A percentile compares a stretch with the other conserved stretches of the same genome.
Conservation (phyloP, 139 green algal species). For the Gonium pectorale region DNA sequence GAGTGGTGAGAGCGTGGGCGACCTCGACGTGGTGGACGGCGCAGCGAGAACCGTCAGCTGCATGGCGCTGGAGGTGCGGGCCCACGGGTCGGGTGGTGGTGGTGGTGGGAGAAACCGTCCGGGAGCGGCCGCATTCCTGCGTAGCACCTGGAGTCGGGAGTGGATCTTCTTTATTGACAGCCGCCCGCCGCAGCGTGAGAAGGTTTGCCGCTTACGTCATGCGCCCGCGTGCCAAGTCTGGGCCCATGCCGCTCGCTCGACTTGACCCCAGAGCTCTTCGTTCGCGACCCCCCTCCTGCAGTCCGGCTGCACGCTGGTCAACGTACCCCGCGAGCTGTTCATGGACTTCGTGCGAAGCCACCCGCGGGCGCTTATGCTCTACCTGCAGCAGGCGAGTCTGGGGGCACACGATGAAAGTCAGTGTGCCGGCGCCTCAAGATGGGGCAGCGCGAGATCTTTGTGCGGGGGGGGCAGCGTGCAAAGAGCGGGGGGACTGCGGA, state of each 20-base stretch:
- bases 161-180: too few relatives aligned
- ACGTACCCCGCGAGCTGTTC: constrained; percentile 75
- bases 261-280: too few relatives aligned
- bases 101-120: background rate
- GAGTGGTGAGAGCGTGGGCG: constrained; percentile 79
- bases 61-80: constrained; percentile 77
- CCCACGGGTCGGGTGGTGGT: constrained; percentile 60
- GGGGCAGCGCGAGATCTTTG: too few relatives aligned
- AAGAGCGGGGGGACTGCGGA: too few relatives aligned
- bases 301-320: constrained; percentile 48
- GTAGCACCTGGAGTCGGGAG: too few relatives aligned
- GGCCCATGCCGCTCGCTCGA: too few relatives aligned
- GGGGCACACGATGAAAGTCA: background rate
- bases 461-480: too few relatives aligned
- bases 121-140: too few relatives aligned
- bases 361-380: constrained; percentile 79
- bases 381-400: constrained; percentile 79
- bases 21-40: constrained; percentile 85
- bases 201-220: too few relatives aligned
- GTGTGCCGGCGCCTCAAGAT: too few relatives aligned
- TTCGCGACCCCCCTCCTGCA: background rate
- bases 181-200: too few relatives aligned
- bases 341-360: constrained; percentile 70
- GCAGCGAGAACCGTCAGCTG: constrained; percentile 70
- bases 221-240: too few relatives aligned